Evolutionary conservation across 2,329 filamentous ascomycete species (phyloP).

Genomic region (Nemania bipapillata): DNA sequence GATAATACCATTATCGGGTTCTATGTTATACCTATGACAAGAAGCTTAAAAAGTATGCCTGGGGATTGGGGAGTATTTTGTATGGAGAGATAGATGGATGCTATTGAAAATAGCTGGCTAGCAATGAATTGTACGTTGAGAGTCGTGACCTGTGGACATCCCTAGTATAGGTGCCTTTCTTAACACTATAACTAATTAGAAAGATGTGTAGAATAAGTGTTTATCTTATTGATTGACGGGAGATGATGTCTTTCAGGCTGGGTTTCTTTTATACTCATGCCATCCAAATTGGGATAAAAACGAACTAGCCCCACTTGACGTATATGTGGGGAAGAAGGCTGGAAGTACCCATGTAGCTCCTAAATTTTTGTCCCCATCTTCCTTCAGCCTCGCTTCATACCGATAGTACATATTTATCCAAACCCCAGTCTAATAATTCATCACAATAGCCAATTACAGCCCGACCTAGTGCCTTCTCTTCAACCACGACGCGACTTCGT

Average conservation of each 20-base stretch:
- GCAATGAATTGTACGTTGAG: neutral
- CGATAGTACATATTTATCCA: neutral
- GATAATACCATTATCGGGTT: neutral
- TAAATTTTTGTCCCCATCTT: slow-evolving; percentile 26
- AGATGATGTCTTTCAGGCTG: too few relatives aligned
- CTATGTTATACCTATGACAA: neutral
- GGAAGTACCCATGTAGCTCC: slow-evolving; percentile 8
- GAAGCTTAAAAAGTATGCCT: too few relatives aligned
- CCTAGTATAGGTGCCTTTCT: too few relatives aligned
- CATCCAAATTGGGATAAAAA: neutral
- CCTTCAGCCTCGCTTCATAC: slow-evolving; percentile 33
- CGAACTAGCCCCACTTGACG: slow-evolving; percentile 5
- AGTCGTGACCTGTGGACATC: too few relatives aligned
- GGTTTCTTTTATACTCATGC: neutral
- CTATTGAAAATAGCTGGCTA: neutral
- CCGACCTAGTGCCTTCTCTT: neutral
- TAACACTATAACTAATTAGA: too few relatives aligned
- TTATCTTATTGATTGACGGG: too few relatives aligned
- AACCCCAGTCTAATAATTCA: too few relatives aligned
- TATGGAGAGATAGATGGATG: too few relatives aligned
- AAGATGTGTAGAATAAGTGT: too few relatives aligned
- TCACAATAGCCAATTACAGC: neutral
- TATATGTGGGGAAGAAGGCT: slow-evolving; percentile 29
- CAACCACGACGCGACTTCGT: neutral
- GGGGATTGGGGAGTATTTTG: too few relatives aligned